Base-by-base conservation (phyloP, 192 early-diverging fungal genomes). In the Endogone sp. region DNA sequence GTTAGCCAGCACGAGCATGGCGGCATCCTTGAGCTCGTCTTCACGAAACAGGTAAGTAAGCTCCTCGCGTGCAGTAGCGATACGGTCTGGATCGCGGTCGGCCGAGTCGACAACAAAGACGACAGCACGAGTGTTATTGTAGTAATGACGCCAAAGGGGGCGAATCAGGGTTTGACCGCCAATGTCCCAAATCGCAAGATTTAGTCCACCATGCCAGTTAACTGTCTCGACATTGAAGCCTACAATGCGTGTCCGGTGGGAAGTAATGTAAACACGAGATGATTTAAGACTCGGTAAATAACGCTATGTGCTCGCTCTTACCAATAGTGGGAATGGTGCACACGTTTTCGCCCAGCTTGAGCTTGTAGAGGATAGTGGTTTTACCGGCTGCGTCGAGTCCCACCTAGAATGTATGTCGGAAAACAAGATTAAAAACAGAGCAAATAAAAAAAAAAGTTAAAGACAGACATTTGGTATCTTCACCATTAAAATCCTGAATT, bases 161-260 rank as follows among this genome's bases (percentile, higher is more conserved):
- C 97, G 88, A 70, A 99, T 99, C 86, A 94, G 94, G 84, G 96
- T 94, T 85, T 97, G 95, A 82, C 97, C 97, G 73, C 97, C 97
- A 67, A 99, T 94, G 81, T 99, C 97, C 95, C 95, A 98, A 73
- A 98, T 94, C 56, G 92, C 95, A 84, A 98, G 97, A 77, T 87
- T 93, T 83, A 98, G 94, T 44, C 13, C 13, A 89, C 95, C 97
- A 86, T 96, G 96, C 89, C 97, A 98, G 78, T 94, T 90, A 70
- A 99, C 95, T 56, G 95, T 97, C 84, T 98, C 97, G 71, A 97
- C 95, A 78, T 98, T 98, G 86, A 98, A 97, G 63, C 96, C 96
- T 84, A 78, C n/a, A n/a, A n/a, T n/a, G n/a, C n/a, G n/a, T n/a
- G n/a, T n/a, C n/a, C n/a, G 21, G 10, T 21, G 16, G 54, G 6